Evolutionary conservation across 768 basidiomycete genomes (phyloP).

Genomic region (Leucocoprinus leucothites): DNA sequence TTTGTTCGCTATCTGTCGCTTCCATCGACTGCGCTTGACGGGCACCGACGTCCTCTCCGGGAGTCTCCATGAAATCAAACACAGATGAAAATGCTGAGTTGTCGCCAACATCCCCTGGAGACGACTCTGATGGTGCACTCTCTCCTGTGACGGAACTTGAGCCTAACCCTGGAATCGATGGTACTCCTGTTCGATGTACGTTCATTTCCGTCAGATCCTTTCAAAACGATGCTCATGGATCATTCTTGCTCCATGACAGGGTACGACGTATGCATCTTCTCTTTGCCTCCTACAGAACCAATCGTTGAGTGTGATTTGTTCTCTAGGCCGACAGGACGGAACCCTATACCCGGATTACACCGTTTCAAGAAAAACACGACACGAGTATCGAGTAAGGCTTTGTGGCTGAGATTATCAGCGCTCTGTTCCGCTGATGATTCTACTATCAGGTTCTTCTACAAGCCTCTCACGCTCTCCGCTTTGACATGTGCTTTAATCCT

Average conservation of each 20-base stretch:
- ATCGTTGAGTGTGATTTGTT: slow-evolving; percentile 6
- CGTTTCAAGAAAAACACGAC: slow-evolving; percentile 82
- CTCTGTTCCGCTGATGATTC: slow-evolving; percentile 14
- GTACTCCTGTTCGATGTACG: slow-evolving; percentile 80
- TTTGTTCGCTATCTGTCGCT: background rate
- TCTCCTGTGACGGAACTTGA: slow-evolving; percentile 52
- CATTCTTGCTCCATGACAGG: slow-evolving; percentile 38
- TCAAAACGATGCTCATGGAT: background rate
- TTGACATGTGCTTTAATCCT: slow-evolving; percentile 62
- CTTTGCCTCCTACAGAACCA: slow-evolving; percentile 20
- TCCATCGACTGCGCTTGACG: background rate
- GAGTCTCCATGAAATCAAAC: slow-evolving; percentile 6
- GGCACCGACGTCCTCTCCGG: background rate
- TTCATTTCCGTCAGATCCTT: slow-evolving; percentile 19
- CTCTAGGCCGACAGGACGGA: slow-evolving; percentile 79
- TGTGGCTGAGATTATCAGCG: background rate
- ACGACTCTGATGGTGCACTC: slow-evolving; percentile 59
- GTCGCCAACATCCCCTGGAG: slow-evolving; percentile 47
- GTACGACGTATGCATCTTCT: slow-evolving; percentile 71
- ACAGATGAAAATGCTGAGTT: slow-evolving; percentile 24
- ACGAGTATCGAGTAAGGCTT: slow-evolving; percentile 74
- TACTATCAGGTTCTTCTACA: slow-evolving; percentile 75
- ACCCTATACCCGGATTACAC: slow-evolving; percentile 76
- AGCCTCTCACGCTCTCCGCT: slow-evolving; percentile 75
- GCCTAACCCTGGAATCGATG: slow-evolving; percentile 71